Evolutionary conservation across 1,139 yeast species (phyloP), one percentile per base, ranked within the genome.

Genomic region (Kurtzmaniella natalensis): DNA sequence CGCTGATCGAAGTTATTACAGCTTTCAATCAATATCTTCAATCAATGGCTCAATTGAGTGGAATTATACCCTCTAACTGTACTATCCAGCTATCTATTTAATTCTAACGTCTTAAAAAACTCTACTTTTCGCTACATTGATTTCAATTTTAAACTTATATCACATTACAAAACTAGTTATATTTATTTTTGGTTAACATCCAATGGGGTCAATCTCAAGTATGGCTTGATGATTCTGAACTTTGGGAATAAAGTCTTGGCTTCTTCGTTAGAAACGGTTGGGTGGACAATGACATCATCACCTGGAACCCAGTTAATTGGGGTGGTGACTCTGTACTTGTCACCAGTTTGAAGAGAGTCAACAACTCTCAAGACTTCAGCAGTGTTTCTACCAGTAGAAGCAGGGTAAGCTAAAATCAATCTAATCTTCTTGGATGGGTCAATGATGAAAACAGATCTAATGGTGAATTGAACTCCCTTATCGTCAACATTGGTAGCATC

Each of bases 301-400:
- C 95, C 95, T 35, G 70, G 76, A 41, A 69, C 69, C 81, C 81
- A 76, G 64, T 77, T 76, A 50, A 80, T 79, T 39, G 95, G 95
- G 34, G 96, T 86, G 43, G 84, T 92, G 47, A 86, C 72, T 47
- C 94, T 87, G 61, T 77, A 70, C 55, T 73, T 70, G 62, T 87
- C 95, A 45, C 84, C 78, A 47, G 78, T 66, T 67, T 87, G 96
- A 57, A 87, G 70, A 34, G 95, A 83, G 58, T 86, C 95, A 43
- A 87, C 67, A 30, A 81, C 94, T 64, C 96, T 80, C 58, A 87
- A 72, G 32, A 87, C 87, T 64, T 87, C 96, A 36, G 81, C 72
- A 37, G 94, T 73, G 76, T 87, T 87, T 71, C 96, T 80, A 57
- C 96, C 96, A 42, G 86, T 81, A 32, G 94, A 78, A 37, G 95